phyloP scores from a whole-genome alignment of 108 stramenopile species.

The Fragilariopsis cylindrus region DNA sequence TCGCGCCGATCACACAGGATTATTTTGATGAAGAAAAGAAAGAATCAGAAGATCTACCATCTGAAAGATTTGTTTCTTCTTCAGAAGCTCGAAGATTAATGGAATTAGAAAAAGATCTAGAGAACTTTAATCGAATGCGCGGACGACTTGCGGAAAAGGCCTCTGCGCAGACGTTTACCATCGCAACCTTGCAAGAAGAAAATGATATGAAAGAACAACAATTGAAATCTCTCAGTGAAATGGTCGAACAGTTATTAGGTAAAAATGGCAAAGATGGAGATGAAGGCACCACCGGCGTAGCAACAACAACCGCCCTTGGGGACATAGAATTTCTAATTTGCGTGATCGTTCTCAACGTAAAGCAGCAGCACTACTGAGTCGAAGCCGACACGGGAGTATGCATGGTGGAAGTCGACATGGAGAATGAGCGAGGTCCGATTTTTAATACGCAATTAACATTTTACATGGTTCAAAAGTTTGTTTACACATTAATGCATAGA shows the following conservation, averaged over 20 bases:
- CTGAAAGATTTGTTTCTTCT: too few relatives aligned
- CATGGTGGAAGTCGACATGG: conserved; percentile 8
- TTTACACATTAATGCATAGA: too few relatives aligned
- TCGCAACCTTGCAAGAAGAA: conserved; percentile 1
- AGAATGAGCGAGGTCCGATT: too few relatives aligned
- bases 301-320: neutral
- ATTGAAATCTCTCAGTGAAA: conserved; percentile 14
- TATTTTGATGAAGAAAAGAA: conserved; percentile 12
- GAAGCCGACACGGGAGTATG: conserved; percentile 7
- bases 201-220: conserved; percentile 19
- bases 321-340: conserved; percentile 14
- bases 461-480: too few relatives aligned
- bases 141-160: conserved; percentile 15
- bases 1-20: neutral
- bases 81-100: neutral
- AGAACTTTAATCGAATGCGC: conserved; percentile 2
- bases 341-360: neutral
- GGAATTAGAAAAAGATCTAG: neutral
- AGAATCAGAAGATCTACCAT: neutral
- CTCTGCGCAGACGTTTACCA: conserved; percentile 5
- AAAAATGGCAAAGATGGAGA: neutral
- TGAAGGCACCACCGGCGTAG: neutral
- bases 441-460: too few relatives aligned
- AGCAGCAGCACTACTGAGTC: neutral
- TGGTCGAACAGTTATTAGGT: conserved; percentile 4